Evolutionary conservation across 257 asterid genomes (phyloP).

Genomic region (Lantana camara): DNA sequence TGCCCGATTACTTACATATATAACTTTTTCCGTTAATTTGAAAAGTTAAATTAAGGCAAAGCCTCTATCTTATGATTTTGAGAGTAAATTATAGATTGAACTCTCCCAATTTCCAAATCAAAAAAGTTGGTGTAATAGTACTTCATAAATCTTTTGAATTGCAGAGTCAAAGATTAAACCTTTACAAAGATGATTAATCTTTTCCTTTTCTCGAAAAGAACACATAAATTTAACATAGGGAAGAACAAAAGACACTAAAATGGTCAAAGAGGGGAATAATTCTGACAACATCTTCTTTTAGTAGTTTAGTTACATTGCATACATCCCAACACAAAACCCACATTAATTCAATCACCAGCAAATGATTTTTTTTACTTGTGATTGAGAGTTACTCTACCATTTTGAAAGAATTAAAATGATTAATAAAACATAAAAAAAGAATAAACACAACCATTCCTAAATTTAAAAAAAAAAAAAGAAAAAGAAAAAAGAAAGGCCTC

Average conservation of each 20-base stretch:
- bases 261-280: constrained; percentile 14
- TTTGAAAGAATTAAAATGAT: constrained; percentile 28
- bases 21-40: too few relatives aligned
- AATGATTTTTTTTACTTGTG: constrained; percentile 26
- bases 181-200: too few relatives aligned
- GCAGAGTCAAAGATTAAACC: too few relatives aligned
- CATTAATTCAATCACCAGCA: constrained; percentile 31
- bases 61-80: too few relatives aligned
- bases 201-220: constrained; percentile 25
- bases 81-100: too few relatives aligned
- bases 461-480: constrained; percentile 9
- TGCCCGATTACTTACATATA: too few relatives aligned
- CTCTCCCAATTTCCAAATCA: too few relatives aligned
- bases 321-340: constrained; percentile 35
- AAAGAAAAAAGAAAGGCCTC: constrained; percentile 28
- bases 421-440: constrained; percentile 27
- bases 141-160: too few relatives aligned
- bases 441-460: constrained; percentile 38
- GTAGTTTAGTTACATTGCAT: constrained; percentile 19
- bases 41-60: too few relatives aligned
- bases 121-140: too few relatives aligned
- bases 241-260: constrained; percentile 23
- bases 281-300: neutral
- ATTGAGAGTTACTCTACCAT: constrained; percentile 20
- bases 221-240: constrained; percentile 28